Percentiles rank a stretch among this genome's conserved stretches.
phyloP scores from a whole-genome alignment of 116 monocot species.

The Trichopus zeylanicus region DNA sequence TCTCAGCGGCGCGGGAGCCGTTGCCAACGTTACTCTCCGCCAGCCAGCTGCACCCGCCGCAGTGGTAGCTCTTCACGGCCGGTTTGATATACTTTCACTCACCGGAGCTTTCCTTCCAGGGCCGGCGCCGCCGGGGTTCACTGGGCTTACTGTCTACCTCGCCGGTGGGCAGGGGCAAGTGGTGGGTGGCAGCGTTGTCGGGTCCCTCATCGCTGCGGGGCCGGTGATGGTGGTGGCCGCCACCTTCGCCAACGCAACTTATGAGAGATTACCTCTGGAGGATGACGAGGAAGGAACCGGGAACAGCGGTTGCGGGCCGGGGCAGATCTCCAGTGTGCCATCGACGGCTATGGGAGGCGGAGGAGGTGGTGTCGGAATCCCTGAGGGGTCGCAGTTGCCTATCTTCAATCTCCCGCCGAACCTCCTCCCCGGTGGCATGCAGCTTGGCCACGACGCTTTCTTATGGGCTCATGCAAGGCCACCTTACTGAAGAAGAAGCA shows the following conservation, averaged over 20 bases:
- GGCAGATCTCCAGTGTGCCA: slow-evolving; percentile 11
- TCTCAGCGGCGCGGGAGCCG: slow-evolving; percentile 44
- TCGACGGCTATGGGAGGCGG: slow-evolving; percentile 8
- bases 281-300: slow-evolving; percentile 17
- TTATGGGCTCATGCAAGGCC: slow-evolving; percentile 37
- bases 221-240: slow-evolving; percentile 58
- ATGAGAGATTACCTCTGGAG: slow-evolving; percentile 47
- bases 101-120: slow-evolving; percentile 56
- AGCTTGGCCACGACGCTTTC: slow-evolving; percentile 31
- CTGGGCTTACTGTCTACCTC: slow-evolving; percentile 42
- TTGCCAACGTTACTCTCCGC: slow-evolving; percentile 49
- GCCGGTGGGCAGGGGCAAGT: slow-evolving; percentile 42
- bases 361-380: slow-evolving; percentile 9
- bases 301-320: slow-evolving; percentile 1
- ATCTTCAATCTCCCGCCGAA: slow-evolving; percentile 35
- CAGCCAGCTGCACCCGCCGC: slow-evolving; percentile 38
- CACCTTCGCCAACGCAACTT: slow-evolving; percentile 51
- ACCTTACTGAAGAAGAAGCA: slow-evolving; percentile 10
- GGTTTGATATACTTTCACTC: slow-evolving; percentile 57
- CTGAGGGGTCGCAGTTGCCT: slow-evolving; percentile 25
- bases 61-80: slow-evolving; percentile 41
- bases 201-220: slow-evolving; percentile 41
- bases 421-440: slow-evolving; percentile 17
- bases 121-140: slow-evolving; percentile 41
- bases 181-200: slow-evolving; percentile 44